phyloP scores from a whole-genome alignment of 768 basidiomycete species.

The Pulveroboletus ravenelii region DNA sequence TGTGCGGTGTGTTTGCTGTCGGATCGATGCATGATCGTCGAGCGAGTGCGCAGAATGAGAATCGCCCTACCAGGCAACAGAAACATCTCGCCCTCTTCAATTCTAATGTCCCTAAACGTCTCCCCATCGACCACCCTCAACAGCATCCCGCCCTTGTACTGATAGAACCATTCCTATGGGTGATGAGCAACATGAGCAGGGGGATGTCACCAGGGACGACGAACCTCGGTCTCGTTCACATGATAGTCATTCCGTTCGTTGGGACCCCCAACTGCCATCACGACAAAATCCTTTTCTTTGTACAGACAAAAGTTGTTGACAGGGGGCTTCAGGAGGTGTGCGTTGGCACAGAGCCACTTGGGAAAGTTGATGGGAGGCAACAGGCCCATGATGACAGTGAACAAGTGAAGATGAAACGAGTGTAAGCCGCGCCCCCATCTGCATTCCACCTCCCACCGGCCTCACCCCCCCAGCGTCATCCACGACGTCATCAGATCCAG shows the following conservation, averaged over 20 bases:
- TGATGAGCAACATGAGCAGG: neutral
- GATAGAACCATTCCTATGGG: conserved; percentile 93
- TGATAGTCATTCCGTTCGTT: conserved; percentile 95
- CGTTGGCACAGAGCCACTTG: conserved; percentile 82
- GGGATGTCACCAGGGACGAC: conserved; percentile 1
- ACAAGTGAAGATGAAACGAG: no score
- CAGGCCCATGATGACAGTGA: conserved; percentile 54
- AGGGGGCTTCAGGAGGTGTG: conserved; percentile 77
- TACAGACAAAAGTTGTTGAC: conserved; percentile 90
- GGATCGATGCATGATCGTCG: neutral
- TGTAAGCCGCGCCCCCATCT: no score
- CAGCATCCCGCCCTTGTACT: conserved; percentile 91
- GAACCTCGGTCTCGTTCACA: conserved; percentile 88
- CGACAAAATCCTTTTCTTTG: conserved; percentile 77
- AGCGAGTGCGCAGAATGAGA: neutral
- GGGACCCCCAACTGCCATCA: conserved; percentile 97
- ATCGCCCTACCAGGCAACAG: conserved; percentile 70
- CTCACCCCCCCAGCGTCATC: no score
- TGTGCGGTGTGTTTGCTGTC: conserved; percentile 91
- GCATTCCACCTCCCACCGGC: no score
- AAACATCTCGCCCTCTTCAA: conserved; percentile 97
- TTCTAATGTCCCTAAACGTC: conserved; percentile 77
- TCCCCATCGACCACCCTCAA: conserved; percentile 80
- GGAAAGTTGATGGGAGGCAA: conserved; percentile 82
- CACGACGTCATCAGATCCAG: no score